Base-by-base conservation (phyloP, 139 green algal genomes). In the Trebouxia sp. region DNA sequence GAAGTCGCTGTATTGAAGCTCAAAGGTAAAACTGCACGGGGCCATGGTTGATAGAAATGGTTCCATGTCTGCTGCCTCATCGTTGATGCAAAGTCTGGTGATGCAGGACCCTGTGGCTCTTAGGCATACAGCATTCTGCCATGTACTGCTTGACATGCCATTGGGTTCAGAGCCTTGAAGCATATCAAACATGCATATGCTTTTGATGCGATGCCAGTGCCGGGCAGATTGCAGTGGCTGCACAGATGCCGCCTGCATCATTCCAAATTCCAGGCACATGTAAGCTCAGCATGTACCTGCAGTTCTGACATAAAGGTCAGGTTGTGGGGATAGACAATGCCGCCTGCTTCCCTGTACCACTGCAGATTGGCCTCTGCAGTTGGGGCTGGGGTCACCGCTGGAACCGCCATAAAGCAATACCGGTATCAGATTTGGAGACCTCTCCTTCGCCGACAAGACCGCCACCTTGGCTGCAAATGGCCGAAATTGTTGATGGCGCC, bases 281-380 rank as follows among this genome's bases (percentile, higher is more conserved):
- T 35, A 3, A 35, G 26, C 10, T n/a, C 55, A 32, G 15, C 30
- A 15, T 38, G 48, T 7, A 4, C 66, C 66, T 76, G 66, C 38
- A 76, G 38, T 3, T 76, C 66, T 50, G 38, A 51, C 66, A 76
- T 51, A 20, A 76, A 76, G 1, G 66, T 76, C 38, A 76, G 66
- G 20, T 50, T 76, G 12, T 76, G 66, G 37, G 48, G 66, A 50
- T 76, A 76, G 37, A 76, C 66, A 14, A 76, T 32, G 38, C 66
- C 38, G 22, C 66, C 66, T 51, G 48, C 37, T 17, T 76, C 35
- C 14, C 66, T 14, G 38, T 37, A 76, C 66, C 66, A 76, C 14
- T 30, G 38, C 17, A 76, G 32, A 22, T 51, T 76, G 12, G n/a
- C 38, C 7, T 51, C 1, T 15, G 17, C 38, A 42, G 58, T 30